A percentile compares a stretch with the other conserved stretches of the same genome.
Evolutionary conservation across 257 asterid genomes (phyloP).

Genomic region (Solanum commersonii): DNA sequence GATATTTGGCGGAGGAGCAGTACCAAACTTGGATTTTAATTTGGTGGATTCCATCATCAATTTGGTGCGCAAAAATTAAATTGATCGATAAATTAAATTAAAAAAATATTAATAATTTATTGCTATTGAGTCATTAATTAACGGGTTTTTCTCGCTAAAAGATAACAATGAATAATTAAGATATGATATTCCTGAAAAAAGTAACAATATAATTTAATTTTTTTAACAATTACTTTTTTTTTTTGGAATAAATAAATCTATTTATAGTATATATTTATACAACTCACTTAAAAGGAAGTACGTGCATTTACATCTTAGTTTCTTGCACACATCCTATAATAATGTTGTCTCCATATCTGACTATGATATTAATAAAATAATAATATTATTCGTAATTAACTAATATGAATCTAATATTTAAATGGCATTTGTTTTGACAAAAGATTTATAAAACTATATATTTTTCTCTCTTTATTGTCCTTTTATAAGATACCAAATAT

Average conservation of each 20-base stretch:
- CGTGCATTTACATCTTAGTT: neutral
- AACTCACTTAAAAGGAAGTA: neutral
- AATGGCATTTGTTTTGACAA: neutral
- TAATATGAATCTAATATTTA: neutral
- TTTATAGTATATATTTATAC: neutral
- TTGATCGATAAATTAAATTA: neutral
- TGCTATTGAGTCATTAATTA: no score
- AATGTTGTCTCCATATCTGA: neutral
- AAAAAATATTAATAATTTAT: no score
- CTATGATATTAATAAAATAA: neutral
- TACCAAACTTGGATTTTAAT: no score
- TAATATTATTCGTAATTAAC: neutral
- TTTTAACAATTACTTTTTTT: no score
- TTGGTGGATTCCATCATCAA: neutral
- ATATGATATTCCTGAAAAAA: neutral
- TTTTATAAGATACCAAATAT: neutral
- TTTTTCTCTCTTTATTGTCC: neutral
- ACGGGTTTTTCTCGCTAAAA: no score
- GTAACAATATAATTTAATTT: neutral
- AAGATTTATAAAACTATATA: neutral
- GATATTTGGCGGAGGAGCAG: neutral
- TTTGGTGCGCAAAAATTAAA: no score
- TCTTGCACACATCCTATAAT: neutral
- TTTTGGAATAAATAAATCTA: neutral
- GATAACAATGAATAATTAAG: neutral